Conservation (phyloP, 2,329 filamentous ascomycete genomes). For the Dactylellina leptospora region DNA sequence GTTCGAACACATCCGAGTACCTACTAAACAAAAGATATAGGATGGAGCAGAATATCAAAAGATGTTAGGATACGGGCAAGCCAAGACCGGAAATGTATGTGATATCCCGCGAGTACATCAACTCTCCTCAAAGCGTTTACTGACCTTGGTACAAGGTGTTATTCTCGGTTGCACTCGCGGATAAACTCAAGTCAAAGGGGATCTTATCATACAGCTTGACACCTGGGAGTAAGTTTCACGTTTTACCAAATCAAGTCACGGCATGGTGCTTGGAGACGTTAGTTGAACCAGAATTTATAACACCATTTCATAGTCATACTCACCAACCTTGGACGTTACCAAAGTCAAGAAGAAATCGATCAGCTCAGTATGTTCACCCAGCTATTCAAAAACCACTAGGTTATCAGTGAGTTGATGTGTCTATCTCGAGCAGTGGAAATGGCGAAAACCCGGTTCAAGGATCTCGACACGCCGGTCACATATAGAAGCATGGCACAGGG, state of each 20-base stretch:
- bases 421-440: conserved; percentile 4
- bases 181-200: conserved; percentile 10
- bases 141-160: conserved; percentile 6
- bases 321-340: conserved; percentile 33
- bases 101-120: background rate
- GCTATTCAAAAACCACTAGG: no score
- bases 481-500: conserved; percentile 13
- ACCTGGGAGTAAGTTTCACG: conserved; percentile 25
- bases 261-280: no score
- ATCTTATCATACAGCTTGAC: conserved; percentile 18
- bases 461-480: background rate
- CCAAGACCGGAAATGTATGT: conserved; percentile 28
- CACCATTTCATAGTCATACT: conserved; percentile 17
- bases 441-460: background rate
- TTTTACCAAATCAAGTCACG: no score
- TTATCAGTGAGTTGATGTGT: no score
- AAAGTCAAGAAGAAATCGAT: conserved; percentile 1
- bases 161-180: conserved; percentile 20
- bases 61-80: conserved; percentile 19
- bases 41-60: conserved; percentile 25
- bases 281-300: no score
- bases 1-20: background rate
- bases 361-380: conserved; percentile 17
- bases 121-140: background rate
- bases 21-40: background rate